These are phyloP conservation scores for Iris pallida DNA, from an alignment of 116 monocot species.

Conservation along the genomic window DNA sequence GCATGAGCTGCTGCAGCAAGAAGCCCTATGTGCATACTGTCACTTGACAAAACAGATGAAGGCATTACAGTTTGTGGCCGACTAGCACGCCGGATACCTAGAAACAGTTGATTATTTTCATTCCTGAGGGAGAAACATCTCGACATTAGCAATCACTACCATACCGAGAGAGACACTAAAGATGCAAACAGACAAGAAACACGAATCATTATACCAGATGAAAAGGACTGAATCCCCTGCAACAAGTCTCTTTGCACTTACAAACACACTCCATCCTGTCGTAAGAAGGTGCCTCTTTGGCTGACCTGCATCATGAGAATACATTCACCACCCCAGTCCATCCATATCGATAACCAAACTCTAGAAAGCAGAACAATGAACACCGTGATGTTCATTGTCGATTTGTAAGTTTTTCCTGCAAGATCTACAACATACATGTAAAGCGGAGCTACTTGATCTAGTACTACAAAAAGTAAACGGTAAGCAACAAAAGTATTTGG, in stretches of 20 bases:
- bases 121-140: slow-evolving; percentile 18
- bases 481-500: background rate
- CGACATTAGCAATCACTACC: background rate
- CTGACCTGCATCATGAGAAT: slow-evolving; percentile 39
- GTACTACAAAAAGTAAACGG: background rate
- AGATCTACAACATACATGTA: background rate
- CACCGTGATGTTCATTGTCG: background rate
- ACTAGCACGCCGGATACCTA: slow-evolving; percentile 37
- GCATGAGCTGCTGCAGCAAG: slow-evolving; percentile 96
- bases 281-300: slow-evolving; percentile 64
- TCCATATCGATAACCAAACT: background rate
- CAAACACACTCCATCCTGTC: slow-evolving; percentile 60
- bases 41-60: slow-evolving; percentile 91
- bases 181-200: background rate
- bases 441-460: too few species aligned
- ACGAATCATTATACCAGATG: slow-evolving; percentile 36
- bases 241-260: slow-evolving; percentile 53
- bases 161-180: background rate
- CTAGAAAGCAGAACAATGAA: background rate
- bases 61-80: slow-evolving; percentile 55
- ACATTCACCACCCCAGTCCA: too few species aligned
- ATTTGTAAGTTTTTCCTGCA: background rate
- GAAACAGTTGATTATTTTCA: slow-evolving; percentile 37
- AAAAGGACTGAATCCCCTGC: slow-evolving; percentile 66
- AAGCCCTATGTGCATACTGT: slow-evolving; percentile 95